Evolutionary conservation across 352 stramenopile species (phyloP), one percentile per base, ranked within the genome.

Genomic region (Phytopythium ostracodes): DNA sequence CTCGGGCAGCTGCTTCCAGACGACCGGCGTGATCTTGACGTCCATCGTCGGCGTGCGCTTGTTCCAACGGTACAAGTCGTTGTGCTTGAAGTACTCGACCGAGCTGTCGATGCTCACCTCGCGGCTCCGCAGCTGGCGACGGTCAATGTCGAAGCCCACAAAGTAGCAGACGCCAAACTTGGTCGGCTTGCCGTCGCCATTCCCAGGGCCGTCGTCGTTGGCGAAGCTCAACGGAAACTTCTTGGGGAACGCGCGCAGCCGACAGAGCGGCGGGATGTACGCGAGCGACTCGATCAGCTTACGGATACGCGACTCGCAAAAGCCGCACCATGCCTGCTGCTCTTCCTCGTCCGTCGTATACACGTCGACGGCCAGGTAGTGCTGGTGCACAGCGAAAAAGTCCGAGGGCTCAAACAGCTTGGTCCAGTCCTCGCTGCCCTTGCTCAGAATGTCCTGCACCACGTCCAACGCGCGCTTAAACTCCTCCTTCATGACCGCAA

Each of bases 401-500:
- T 92, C 82, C 29, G 83, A 91, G 18, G 87, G 75, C 40, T 87
- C 79, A 73, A 96, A 96, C 17, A 97, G 69, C 20, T 77, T 64
- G 46, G 75, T 68, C 89, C 87, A 96, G 56, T 94, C 84, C n/a
- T 72, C 76, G 20, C 77, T 80, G 35, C 87, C 87, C 59, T 91
- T 91, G 64, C 75, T 87, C 42, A 96, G 73, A 65, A 96, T 88
- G 55, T 91, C 81, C 60, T 94, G 87, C 17, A 96, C 87, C 64
- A 94, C 75, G 6, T 77, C 73, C 22, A 93, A 61, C 10, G 78
- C 86, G 40, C 85, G 79, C 67, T 91, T 89, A 56, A 98, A 88
- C 74, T 99, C 96, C 27, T 98, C 84, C 66, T 97, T 94, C 73
- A 99, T 98, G 29, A 98, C 84, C 27, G 91, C 75, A n/a, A 98